Percentiles rank a stretch among this genome's conserved stretches.
phyloP scores from a whole-genome alignment of 2,329 filamentous ascomycete genomes.

The Penicillium palitans region DNA sequence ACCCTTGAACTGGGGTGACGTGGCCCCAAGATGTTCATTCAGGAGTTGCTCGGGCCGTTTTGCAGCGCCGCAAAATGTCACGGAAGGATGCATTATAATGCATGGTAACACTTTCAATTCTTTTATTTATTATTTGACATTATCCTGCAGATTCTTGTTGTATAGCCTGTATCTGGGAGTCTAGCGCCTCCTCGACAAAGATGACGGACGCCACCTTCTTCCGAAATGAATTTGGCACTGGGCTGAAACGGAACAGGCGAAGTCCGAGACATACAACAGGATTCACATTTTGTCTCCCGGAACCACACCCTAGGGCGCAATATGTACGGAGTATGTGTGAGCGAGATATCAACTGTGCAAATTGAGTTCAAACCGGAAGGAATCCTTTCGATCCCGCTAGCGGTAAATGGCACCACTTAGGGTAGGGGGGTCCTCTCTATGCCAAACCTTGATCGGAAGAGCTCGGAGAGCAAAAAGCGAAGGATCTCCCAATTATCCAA shows the following conservation, averaged over 20 bases:
- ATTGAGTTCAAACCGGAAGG: background rate
- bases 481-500: background rate
- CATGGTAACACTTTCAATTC: background rate
- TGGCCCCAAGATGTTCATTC: background rate
- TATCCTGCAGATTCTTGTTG: background rate
- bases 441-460: background rate
- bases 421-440: background rate
- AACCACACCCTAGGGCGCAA: background rate
- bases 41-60: background rate
- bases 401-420: background rate
- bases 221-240: background rate
- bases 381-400: background rate
- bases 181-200: background rate
- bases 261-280: background rate
- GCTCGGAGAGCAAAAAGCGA: background rate
- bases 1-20: conserved; percentile 1
- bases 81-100: background rate
- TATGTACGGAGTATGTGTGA: background rate
- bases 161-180: background rate
- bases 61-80: background rate
- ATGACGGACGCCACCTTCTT: background rate
- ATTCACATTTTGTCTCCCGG: background rate
- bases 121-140: background rate
- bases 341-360: background rate
- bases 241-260: background rate